Evolutionary conservation across 2,329 filamentous ascomycete species (phyloP), one percentile per base, ranked within the genome.

Genomic region (Curvularia hawaiiensis): DNA sequence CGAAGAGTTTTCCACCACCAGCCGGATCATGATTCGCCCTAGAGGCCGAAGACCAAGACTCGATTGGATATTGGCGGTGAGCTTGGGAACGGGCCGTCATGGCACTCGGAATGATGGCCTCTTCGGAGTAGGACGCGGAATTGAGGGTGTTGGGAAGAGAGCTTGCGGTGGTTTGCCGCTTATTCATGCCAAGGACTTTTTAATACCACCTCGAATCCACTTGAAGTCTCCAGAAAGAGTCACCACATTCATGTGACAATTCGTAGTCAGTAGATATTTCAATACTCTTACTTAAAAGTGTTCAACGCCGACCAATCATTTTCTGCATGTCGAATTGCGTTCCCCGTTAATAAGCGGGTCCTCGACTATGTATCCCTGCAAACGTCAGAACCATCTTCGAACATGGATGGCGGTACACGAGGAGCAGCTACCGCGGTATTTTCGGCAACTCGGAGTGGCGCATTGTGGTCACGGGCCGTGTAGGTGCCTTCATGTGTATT

Each of bases 21-120:
- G 20, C 26, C 40, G 39, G 44, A 10, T 2, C 40, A 26, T 65
- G 61, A 66, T 65, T 66, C 57, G 64, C 47, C 49, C 38, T 49
- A 49, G 26, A 35, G 30, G 46, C 59, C 60, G 57, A 60, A 45
- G 46, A 54, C 55, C 50, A 57, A 52, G 48, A 55, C 46, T 39
- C 39, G 46, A 35, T 53, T 58, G 51, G 48, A 58, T 52, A 58
- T 56, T 54, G 28, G 50, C 52, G 39, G 54, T 57, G 54, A 50
- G 40, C 24, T 54, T 35, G 46, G 26, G 24, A 20, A 30, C 31
- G 44, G 28, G 38, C 35, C 35, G 35, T 38, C n/a, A 38, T 38
- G 4, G 16, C 35, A 16, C 16, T 38, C 35, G 41, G 12, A 59
- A 50, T 56, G 64, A 20, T 67, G 53, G n/a, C 62, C 16, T 18